phyloP scores from a whole-genome alignment of 352 stramenopile species.

The Globisporangium spinosum region DNA sequence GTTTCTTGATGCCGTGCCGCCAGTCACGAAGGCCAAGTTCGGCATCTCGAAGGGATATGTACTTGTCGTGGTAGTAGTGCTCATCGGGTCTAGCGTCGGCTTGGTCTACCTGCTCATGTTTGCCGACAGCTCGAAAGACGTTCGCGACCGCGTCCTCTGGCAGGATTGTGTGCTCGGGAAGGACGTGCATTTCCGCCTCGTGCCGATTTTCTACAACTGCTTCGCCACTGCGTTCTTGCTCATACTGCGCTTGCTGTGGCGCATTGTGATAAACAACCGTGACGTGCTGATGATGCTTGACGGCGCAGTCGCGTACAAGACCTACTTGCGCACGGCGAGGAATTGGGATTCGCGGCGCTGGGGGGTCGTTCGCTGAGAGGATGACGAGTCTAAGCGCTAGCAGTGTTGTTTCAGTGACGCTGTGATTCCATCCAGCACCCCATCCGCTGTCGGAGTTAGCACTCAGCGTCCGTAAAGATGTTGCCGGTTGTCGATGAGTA shows the following conservation, averaged over 20 bases:
- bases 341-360: neutral
- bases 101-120: too few species aligned
- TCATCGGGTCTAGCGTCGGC: neutral
- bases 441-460: neutral
- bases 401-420: neutral
- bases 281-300: conserved; percentile 25
- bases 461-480: neutral
- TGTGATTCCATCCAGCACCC: neutral
- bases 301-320: conserved; percentile 22
- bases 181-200: conserved; percentile 16
- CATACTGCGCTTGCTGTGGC: conserved; percentile 21
- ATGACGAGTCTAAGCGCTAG: neutral
- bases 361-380: neutral
- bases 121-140: too few species aligned
- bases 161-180: too few species aligned
- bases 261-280: conserved; percentile 5
- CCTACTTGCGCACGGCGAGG: neutral
- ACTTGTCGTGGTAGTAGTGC: conserved; percentile 8
- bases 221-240: conserved; percentile 18
- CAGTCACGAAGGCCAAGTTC: conserved; percentile 13
- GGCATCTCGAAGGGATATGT: conserved; percentile 1
- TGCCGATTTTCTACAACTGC: conserved; percentile 25
- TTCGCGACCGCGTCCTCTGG: too few species aligned
- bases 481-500: neutral
- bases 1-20: conserved; percentile 22